A percentile compares a stretch with the other conserved stretches of the same genome.
phyloP scores from a whole-genome alignment of 140 eudicot species.

The Senecio squalidus region DNA sequence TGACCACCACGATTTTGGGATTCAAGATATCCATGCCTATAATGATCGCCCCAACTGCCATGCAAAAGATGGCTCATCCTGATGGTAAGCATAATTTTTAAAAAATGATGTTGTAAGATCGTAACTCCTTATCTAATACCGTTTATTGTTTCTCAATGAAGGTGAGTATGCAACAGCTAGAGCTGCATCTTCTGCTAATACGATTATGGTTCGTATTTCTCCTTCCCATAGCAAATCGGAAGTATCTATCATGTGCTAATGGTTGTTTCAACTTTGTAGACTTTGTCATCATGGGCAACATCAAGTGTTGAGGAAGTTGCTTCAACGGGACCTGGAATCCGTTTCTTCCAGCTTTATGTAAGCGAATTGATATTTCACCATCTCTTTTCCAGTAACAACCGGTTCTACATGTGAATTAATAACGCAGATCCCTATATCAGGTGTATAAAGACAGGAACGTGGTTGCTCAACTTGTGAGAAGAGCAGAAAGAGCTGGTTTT shows the following conservation, averaged over 20 bases:
- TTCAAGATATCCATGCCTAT: constrained; percentile 93
- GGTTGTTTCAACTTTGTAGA: constrained; percentile 5
- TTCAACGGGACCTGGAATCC: constrained; percentile 89
- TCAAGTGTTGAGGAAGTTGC: constrained; percentile 61
- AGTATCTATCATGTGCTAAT: not conserved
- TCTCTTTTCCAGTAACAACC: not conserved
- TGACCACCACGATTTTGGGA: constrained; percentile 79
- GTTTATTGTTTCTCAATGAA: constrained; percentile 24
- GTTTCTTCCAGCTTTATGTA: constrained; percentile 97
- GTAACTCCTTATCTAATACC: not conserved
- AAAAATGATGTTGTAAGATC: not conserved
- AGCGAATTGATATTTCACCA: constrained; percentile 21
- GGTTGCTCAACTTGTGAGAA: constrained; percentile 85
- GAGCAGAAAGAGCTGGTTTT: constrained; percentile 94
- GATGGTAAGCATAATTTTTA: constrained; percentile 43
- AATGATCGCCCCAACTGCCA: constrained; percentile 90
- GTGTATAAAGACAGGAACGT: constrained; percentile 93
- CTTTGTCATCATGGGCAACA: constrained; percentile 57
- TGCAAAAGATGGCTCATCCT: constrained; percentile 99
- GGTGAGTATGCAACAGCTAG: constrained; percentile 98
- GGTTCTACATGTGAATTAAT: not conserved
- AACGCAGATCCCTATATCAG: constrained; percentile 24
- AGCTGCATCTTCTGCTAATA: constrained; percentile 86
- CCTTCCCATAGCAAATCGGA: not conserved
- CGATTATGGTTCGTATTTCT: constrained; percentile 65